Evolutionary conservation across 1,284 basidiomycete genomes (phyloP), one percentile per base, ranked within the genome.

Genomic region (Athelia sp.): DNA sequence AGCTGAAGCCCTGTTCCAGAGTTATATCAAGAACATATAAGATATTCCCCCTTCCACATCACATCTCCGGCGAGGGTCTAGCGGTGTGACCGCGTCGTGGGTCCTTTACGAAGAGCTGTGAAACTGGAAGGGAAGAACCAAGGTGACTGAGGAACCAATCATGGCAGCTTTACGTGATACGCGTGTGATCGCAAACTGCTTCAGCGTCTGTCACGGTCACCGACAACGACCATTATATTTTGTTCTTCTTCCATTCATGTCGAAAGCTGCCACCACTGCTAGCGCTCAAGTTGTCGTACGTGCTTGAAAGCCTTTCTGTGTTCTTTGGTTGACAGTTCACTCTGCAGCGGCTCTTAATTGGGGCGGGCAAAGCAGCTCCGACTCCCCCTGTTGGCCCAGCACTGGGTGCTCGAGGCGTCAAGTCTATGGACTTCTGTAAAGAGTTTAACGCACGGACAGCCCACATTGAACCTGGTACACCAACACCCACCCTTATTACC

Each of bases 401-500:
- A 18, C 83, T 98, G 47, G 97, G 97, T 75, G 95, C 97, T 56
- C 87, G 93, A 64, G 97, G 97, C 62, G 94, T 99, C 57, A 98
- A 98, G 73, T 96, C 95, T 17, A 99, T 99, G 87, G 97, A 99
- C 73, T 99, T 99, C 67, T 97, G 94, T 76, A 99, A 98, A 68
- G 93, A 96, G 66, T 97, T 92, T 74, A 94, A 93, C 69, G 93
- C 90, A 50, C 85, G 82, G 54, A 97, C 94, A 35, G 88, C 91
- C 18, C 88, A 94, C 65, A 80, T 97, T 50, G 84, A 89, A 58
- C 84, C 89, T 17, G 93, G 93, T 36, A 80, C 91, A 14, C 96
- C 97, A 2, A 84, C 84, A 35, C 96, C 96, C 10, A 95, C 94
- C 14, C 73, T 89, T 52, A 95, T 99, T 63, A 91, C 85, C 51